A percentile compares a stretch with the other conserved stretches of the same genome.
These are phyloP conservation scores for Prasinococcaceae sp. DNA, from an alignment of 139 green algal genomes.

Conservation along the genomic window DNA sequence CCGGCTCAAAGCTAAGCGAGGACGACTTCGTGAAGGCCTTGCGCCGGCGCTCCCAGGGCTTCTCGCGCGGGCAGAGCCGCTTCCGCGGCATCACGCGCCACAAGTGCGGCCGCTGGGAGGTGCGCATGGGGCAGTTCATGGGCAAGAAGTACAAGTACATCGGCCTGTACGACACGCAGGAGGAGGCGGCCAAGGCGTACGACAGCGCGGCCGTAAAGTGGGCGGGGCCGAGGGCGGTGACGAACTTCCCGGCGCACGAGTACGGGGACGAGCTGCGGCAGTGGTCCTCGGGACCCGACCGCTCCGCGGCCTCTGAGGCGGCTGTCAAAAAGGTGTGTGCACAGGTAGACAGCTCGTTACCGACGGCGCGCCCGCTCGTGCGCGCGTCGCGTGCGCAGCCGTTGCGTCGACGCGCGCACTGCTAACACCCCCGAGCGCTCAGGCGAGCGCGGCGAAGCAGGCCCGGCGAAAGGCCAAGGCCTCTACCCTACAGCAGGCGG, in stretches of 20 bases:
- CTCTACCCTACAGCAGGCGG: too few relatives aligned
- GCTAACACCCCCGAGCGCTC: too few relatives aligned
- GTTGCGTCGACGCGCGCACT: too few relatives aligned
- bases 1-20: background rate
- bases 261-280: too few relatives aligned
- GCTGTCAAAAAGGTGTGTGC: too few relatives aligned
- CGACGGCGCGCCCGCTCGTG: too few relatives aligned
- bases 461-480: too few relatives aligned
- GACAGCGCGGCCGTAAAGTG: constrained; percentile 30
- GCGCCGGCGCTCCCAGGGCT: constrained; percentile 33
- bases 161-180: constrained; percentile 29
- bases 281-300: too few relatives aligned
- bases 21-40: constrained; percentile 53
- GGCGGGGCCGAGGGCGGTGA: constrained; percentile 40
- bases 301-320: too few relatives aligned
- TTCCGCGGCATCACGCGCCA: constrained; percentile 47
- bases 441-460: too few relatives aligned
- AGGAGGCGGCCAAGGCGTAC: constrained; percentile 27
- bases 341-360: too few relatives aligned
- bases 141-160: constrained; percentile 41
- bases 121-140: constrained; percentile 54
- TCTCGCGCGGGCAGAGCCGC: constrained; percentile 27
- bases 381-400: too few relatives aligned
- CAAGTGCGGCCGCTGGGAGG: constrained; percentile 51
- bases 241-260: constrained; percentile 41